Evolutionary conservation across 2,329 filamentous ascomycete genomes (phyloP), one percentile per base, ranked within the genome.

Genomic region (Pseudocercospora macadamiae): DNA sequence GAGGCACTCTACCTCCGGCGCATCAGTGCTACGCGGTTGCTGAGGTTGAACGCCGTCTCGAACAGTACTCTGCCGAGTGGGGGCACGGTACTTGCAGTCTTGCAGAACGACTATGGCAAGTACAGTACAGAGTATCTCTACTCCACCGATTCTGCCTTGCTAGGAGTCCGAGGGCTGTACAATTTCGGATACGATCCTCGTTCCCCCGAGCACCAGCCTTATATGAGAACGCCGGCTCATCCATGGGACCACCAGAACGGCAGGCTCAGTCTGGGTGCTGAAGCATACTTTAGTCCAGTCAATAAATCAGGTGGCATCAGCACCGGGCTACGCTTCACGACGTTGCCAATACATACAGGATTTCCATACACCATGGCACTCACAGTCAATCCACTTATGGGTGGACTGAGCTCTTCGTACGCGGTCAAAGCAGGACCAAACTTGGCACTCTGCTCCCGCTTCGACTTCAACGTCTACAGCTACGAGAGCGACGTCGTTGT

Each of bases 381-480:
- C 68, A 97, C 93, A 6, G 76, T 97, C 49, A 97, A 96, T 67
- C 95, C 95, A 3, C 80, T 99, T 49, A 97, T 97, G 86, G 95
- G 95, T 16, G 96, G 91, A 71, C 82, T 99, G 60, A 93, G 89
- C 57, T 91, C 92, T 32, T 96, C 87, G 14, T 99, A 99, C 73
- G 90, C 95, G 0, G 90, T 97, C 48, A 89, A 91, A 70, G 93
- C 93, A 1, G 91, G 91, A 2, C 85, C 85, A 30, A 86, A 91
- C 68, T 85, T 96, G 66, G 90, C 91, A 9, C 83, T 99, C 51
- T 95, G 92, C 64, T 96, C 92, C 19, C 87, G 89, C 51, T 93
- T 97, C 77, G 92, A 96, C 71, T 99, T 99, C 77, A 99, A 99
- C 70, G 89, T 97, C 51, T 97, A 97, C 77, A 96, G 91, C 73